These are phyloP conservation scores for Flaveria ramosissima DNA, from an alignment of 129 eudicot species.

Conservation along the genomic window DNA sequence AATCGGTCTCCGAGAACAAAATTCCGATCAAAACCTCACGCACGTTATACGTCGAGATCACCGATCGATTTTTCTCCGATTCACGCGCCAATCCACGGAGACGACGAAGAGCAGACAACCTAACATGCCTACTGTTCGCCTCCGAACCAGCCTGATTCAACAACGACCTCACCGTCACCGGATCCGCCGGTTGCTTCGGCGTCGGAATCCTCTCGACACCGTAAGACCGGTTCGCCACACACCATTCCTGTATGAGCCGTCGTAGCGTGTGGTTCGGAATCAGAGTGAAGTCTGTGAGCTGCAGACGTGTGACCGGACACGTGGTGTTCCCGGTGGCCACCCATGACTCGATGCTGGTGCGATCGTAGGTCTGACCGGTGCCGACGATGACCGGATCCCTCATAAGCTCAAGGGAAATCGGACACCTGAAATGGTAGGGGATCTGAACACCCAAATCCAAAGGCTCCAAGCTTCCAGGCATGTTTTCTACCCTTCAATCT, in stretches of 20 bases:
- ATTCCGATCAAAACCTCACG: constrained; percentile 46
- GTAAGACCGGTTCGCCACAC: constrained; percentile 70
- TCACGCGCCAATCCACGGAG: constrained; percentile 79
- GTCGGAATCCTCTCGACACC: constrained; percentile 96
- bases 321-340: constrained; percentile 85
- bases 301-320: constrained; percentile 82
- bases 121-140: constrained; percentile 41
- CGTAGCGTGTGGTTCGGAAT: constrained; percentile 91
- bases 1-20: constrained; percentile 37
- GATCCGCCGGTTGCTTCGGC: constrained; percentile 95
- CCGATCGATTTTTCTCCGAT: constrained; percentile 74
- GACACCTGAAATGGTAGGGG: constrained; percentile 87
- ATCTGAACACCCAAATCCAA: constrained; percentile 72
- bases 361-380: constrained; percentile 92
- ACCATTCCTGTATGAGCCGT: constrained; percentile 90
- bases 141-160: constrained; percentile 57
- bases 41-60: constrained; percentile 55
- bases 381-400: constrained; percentile 78
- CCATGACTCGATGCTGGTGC: constrained; percentile 87
- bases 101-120: constrained; percentile 63
- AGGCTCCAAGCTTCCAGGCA: constrained; percentile 69
- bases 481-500: constrained; percentile 27
- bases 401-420: constrained; percentile 85
- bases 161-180: constrained; percentile 59
- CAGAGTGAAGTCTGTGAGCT: constrained; percentile 56